These are phyloP conservation scores for Mycena vulgaris DNA, from an alignment of 768 basidiomycete species.

Conservation along the genomic window DNA sequence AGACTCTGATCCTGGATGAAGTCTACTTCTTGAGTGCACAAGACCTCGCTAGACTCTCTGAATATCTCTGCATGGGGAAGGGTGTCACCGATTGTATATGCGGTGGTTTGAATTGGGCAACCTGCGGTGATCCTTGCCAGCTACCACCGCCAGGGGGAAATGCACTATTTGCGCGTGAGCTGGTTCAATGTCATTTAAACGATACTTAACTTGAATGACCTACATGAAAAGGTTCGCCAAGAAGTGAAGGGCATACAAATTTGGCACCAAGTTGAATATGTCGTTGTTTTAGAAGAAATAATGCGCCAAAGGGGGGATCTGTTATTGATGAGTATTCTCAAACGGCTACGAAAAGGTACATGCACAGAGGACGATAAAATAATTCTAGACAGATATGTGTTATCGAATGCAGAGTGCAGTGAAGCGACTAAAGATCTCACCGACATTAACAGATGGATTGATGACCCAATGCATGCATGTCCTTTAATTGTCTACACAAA, in stretches of 20 bases:
- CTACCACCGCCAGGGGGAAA: constrained; percentile 19
- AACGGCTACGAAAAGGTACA: constrained; percentile 6
- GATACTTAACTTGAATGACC: constrained; percentile 15
- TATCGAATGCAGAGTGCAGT: constrained; percentile 8
- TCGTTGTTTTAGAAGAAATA: constrained; percentile 30
- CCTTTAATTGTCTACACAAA: constrained; percentile 11
- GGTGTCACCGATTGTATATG: constrained; percentile 21
- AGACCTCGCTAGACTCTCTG: constrained; percentile 10
- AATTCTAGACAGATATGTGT: constrained; percentile 18
- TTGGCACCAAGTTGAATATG: constrained; percentile 23
- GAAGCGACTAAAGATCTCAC: constrained; percentile 1
- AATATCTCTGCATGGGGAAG: constrained; percentile 20
- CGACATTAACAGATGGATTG: constrained; percentile 13
- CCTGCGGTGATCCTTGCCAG: constrained; percentile 22
- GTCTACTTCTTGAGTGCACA: constrained; percentile 15
- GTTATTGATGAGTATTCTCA: constrained; percentile 1
- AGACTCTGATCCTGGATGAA: too few species aligned
- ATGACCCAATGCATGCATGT: constrained; percentile 4
- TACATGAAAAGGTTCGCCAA: constrained; percentile 1
- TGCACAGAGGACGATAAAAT: not conserved
- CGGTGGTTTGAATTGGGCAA: constrained; percentile 9
- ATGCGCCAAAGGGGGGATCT: constrained; percentile 39
- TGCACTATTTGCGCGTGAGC: not conserved
- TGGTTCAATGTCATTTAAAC: not conserved
- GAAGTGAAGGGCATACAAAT: too few species aligned